Base-by-base conservation (phyloP, 1,139 yeast species). In the Groenewaldozyma sp. region DNA sequence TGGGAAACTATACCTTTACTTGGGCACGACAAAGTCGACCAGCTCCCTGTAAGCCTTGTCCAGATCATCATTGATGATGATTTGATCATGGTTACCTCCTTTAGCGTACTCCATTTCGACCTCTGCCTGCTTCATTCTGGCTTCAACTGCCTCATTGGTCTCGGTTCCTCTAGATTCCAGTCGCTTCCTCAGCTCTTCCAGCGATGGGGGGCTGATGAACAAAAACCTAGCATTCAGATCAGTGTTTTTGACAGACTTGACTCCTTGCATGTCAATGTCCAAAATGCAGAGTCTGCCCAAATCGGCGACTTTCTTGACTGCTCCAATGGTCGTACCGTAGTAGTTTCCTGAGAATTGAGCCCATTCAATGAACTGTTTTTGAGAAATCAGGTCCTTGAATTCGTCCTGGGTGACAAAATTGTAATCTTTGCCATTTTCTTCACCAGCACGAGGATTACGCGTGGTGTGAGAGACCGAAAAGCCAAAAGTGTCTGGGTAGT, bases 211-310 rank as follows among this genome's bases (percentile, higher is more conserved):
- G 36, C 95, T 82, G 49, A 91, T 62, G 58, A 93, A 91, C 51
- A 93, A 66, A 62, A 66, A 91, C 59, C 88, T 73, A 35, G 98
- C 96, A 54, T 84, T 76, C 54, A 91, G 71, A 50, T 76, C 76
- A 14, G 95, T 78, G 40, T 72, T 66, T 67, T 93, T 93, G 50
- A 91, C 95, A 13, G 86, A 73, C 67, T 82, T 80, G 53, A 91
- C 98, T 48, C 99, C 99, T 67, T 93, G 97, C 95, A 88, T 87
- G 72, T 91, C 99, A 52, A 91, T 91, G 63, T 91, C 99, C 59
- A 91, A 72, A 49, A 91, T 78, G 67, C 98, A 91, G 40, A 78
- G 79, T 43, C 67, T 67, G 46, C 70, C 69, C 41, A 68, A 71
- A 40, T 62, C 58, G 28, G 64, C 64, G 37, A 83, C 91, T 47